Conservation (phyloP, 2,329 filamentous ascomycete genomes). For the Aspergillus sp. region DNA sequence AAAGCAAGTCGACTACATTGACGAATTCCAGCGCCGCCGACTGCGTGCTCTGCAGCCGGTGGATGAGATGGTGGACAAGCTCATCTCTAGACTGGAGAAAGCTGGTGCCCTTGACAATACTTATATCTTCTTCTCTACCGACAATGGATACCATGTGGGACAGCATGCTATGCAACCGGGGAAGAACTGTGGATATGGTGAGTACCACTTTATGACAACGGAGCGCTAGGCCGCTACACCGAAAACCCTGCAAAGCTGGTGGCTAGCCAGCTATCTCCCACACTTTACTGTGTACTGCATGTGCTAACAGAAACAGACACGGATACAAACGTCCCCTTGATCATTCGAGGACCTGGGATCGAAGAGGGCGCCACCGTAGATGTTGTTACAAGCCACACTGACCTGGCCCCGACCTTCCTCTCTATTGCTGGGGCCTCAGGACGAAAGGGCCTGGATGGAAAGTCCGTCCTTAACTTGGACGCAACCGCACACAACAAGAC, state of each 20-base stretch:
- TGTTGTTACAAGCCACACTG: conserved; percentile 61
- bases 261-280: too few species aligned
- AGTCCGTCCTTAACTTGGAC: conserved; percentile 45
- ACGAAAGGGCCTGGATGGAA: conserved; percentile 56
- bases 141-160: conserved; percentile 60
- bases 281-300: too few species aligned
- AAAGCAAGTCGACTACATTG: conserved; percentile 48
- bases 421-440: conserved; percentile 31
- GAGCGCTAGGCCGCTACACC: too few species aligned
- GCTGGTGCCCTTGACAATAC: conserved; percentile 47
- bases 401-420: conserved; percentile 63
- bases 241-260: too few species aligned
- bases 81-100: conserved; percentile 40
- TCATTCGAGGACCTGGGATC: conserved; percentile 59
- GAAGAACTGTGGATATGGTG: conserved; percentile 45
- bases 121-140: conserved; percentile 57
- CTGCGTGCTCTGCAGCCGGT: conserved; percentile 51
- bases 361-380: conserved; percentile 41
- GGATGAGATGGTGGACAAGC: conserved; percentile 50
- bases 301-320: background rate
- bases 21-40: conserved; percentile 50
- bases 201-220: too few species aligned
- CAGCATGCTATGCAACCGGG: conserved; percentile 57
- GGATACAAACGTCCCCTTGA: conserved; percentile 60
- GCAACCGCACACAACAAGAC: conserved; percentile 15